A percentile compares a stretch with the other conserved stretches of the same genome.
These are phyloP conservation scores for Usnea hakonensis DNA, from an alignment of 495 filamentous ascomycete species.

Conservation along the genomic window DNA sequence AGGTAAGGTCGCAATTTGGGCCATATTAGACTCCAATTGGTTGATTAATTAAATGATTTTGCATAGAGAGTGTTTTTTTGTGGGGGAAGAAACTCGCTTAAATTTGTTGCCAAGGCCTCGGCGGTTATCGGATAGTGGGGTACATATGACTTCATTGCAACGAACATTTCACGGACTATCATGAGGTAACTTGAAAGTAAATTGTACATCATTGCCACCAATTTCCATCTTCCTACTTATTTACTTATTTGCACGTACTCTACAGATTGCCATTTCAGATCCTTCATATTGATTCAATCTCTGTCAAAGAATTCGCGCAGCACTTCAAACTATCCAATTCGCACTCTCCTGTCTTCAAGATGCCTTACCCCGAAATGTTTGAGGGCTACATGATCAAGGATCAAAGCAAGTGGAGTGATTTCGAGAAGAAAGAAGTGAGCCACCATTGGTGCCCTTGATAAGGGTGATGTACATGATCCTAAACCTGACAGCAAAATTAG, in stretches of 20 bases:
- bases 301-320: neutral
- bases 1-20: too few relatives aligned
- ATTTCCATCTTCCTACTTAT: too few relatives aligned
- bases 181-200: conserved; percentile 12
- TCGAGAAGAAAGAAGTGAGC: conserved; percentile 56
- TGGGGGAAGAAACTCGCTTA: too few relatives aligned
- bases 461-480: neutral
- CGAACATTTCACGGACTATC: neutral
- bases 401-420: conserved; percentile 51
- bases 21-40: too few relatives aligned
- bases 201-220: too few relatives aligned
- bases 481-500: conserved; percentile 34
- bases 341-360: conserved; percentile 33
- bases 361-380: conserved; percentile 72
- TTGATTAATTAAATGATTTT: too few relatives aligned
- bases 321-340: neutral
- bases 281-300: neutral
- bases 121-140: conserved; percentile 3
- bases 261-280: too few relatives aligned
- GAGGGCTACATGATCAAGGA: conserved; percentile 64
- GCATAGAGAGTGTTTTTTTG: too few relatives aligned
- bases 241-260: too few relatives aligned
- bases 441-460: neutral
- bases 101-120: too few relatives aligned
- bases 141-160: neutral